A percentile compares a stretch with the other conserved stretches of the same genome.
Evolutionary conservation across 768 basidiomycete species (phyloP).

Genomic region (Russula dissimulans): DNA sequence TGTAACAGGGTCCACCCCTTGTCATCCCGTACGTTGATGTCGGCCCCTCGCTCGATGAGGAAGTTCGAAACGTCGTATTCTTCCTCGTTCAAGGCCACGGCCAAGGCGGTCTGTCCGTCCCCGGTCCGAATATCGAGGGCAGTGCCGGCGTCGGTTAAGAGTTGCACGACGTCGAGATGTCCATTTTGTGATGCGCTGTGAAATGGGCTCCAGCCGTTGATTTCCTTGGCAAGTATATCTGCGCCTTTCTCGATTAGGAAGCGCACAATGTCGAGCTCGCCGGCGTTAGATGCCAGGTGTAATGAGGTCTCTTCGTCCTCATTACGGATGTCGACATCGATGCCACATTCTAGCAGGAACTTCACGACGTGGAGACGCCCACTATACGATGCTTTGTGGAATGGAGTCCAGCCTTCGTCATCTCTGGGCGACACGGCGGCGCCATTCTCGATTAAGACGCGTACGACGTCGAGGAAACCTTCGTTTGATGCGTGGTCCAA

Average conservation of each 20-base stretch:
- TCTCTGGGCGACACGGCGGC: not conserved
- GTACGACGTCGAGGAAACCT: not conserved
- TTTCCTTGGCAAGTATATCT: not conserved
- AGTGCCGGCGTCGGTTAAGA: not conserved
- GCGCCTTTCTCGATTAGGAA: not conserved
- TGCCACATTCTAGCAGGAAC: not conserved
- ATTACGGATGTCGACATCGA: not conserved
- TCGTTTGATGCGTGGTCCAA: not conserved
- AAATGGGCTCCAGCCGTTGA: not conserved
- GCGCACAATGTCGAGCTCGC: not conserved
- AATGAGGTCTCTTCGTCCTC: not conserved
- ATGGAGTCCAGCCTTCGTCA: not conserved
- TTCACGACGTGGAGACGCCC: not conserved
- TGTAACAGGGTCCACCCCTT: not conserved
- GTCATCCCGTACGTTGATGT: not conserved
- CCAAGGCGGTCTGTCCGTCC: not conserved
- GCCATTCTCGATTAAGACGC: not conserved
- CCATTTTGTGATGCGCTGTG: not conserved
- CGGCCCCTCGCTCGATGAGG: not conserved
- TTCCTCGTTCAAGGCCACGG: not conserved
- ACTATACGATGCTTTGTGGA: not conserved
- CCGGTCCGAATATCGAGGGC: not conserved
- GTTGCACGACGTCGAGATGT: not conserved
- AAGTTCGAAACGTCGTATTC: not conserved
- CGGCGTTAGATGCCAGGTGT: not conserved